Conservation (phyloP, 805 yeast species). For the Spathaspora girioi region DNA sequence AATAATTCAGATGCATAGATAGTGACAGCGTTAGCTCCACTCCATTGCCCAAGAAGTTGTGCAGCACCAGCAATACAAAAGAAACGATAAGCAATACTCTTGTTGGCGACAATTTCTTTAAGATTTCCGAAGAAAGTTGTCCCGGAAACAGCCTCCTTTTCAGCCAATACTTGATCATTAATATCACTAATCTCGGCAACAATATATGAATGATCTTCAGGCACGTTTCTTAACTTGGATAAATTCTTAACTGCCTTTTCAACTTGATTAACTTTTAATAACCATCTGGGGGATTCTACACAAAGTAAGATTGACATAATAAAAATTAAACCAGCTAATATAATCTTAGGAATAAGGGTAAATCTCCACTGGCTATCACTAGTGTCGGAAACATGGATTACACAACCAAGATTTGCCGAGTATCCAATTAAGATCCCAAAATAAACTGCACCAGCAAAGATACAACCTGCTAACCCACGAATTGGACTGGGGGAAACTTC, state of each 20-base stretch:
- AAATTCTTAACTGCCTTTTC: slow-evolving; percentile 36
- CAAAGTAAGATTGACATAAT: slow-evolving; percentile 38
- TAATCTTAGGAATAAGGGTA: slow-evolving; percentile 44
- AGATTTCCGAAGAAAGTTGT: slow-evolving; percentile 16
- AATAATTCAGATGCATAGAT: slow-evolving; percentile 52
- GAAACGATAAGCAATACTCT: slow-evolving; percentile 41
- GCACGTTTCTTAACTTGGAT: slow-evolving; percentile 40
- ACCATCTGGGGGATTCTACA: slow-evolving; percentile 49
- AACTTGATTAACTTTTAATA: slow-evolving; percentile 33
- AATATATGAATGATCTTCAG: slow-evolving; percentile 45
- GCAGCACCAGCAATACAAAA: slow-evolving; percentile 35
- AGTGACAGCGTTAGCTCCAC: slow-evolving; percentile 52
- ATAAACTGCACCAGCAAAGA: slow-evolving; percentile 56
- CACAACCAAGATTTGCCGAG: slow-evolving; percentile 34
- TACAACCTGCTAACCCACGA: slow-evolving; percentile 47
- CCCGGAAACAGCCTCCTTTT: slow-evolving; percentile 17
- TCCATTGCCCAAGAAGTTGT: slow-evolving; percentile 53
- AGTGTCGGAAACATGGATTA: slow-evolving; percentile 16
- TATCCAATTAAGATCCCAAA: slow-evolving; percentile 47
- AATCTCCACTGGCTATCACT: slow-evolving; percentile 42
- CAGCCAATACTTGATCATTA: slow-evolving; percentile 37
- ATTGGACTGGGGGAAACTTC: slow-evolving; percentile 50
- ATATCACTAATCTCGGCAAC: slow-evolving; percentile 47
- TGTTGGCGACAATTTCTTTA: slow-evolving; percentile 27
- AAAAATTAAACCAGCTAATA: slow-evolving; percentile 43